Evolutionary conservation across 306 rosid species (phyloP).

Genomic region (Carpinus viminea): DNA sequence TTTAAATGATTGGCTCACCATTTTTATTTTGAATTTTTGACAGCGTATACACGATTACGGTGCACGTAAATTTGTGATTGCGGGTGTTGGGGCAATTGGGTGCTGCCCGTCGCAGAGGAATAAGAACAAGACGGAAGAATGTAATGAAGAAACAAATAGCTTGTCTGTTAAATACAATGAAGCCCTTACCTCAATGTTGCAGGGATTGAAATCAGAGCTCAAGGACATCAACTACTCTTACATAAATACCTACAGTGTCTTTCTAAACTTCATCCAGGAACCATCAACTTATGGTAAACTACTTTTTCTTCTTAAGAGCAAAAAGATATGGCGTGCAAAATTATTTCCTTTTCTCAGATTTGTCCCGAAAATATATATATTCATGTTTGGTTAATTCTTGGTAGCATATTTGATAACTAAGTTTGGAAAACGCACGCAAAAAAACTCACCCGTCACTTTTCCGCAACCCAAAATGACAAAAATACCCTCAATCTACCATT

Average conservation of each 20-base stretch:
- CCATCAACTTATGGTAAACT: constrained; percentile 54
- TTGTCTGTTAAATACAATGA: constrained; percentile 43
- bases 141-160: constrained; percentile 48
- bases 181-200: constrained; percentile 49
- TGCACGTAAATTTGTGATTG: constrained; percentile 62
- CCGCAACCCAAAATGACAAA: too few relatives aligned
- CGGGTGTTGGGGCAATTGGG: constrained; percentile 61
- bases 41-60: constrained; percentile 65
- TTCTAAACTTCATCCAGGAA: constrained; percentile 41
- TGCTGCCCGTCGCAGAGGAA: constrained; percentile 68
- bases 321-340: not conserved
- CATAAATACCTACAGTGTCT: constrained; percentile 52
- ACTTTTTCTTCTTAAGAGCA: not conserved
- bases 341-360: too few relatives aligned
- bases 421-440: too few relatives aligned
- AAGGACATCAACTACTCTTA: constrained; percentile 49
- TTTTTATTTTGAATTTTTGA: not conserved
- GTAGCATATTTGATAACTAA: too few relatives aligned
- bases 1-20: not conserved
- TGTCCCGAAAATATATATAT: too few relatives aligned
- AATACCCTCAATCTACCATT: too few relatives aligned
- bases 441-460: too few relatives aligned
- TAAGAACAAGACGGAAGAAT: constrained; percentile 35
- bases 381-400: too few relatives aligned
- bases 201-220: constrained; percentile 41